phyloP scores from a whole-genome alignment of 768 basidiomycete genomes.

The Russula brevipes region DNA sequence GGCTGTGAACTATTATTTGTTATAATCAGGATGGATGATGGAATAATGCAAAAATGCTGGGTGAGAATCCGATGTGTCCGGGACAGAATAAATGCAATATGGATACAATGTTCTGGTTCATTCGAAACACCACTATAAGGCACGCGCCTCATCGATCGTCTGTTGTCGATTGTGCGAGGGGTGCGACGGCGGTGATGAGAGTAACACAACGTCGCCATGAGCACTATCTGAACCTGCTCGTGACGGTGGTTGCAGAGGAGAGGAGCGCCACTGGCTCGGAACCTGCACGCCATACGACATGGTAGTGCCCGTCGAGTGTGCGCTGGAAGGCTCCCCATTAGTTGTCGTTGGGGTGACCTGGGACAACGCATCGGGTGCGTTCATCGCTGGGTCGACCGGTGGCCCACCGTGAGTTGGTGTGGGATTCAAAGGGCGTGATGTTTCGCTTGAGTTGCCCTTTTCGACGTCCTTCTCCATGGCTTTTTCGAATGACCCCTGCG shows the following conservation, averaged over 20 bases:
- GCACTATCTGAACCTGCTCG: conserved; percentile 7
- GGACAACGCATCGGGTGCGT: conserved; percentile 39
- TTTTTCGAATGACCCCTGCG: conserved; percentile 31
- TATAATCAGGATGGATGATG: conserved; percentile 5
- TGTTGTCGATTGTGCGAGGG: conserved; percentile 4
- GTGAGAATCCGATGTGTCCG: neutral
- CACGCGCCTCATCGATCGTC: conserved; percentile 11
- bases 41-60: conserved; percentile 12
- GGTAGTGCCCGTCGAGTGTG: conserved; percentile 20
- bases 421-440: conserved; percentile 44
- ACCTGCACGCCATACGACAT: conserved; percentile 22
- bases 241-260: conserved; percentile 4
- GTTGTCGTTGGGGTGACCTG: conserved; percentile 37
- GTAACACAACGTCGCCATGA: neutral
- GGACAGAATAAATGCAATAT: conserved; percentile 5
- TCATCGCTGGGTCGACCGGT: conserved; percentile 38
- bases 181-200: conserved; percentile 3
- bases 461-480: conserved; percentile 27
- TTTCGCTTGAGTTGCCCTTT: conserved; percentile 8
- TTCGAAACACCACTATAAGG: conserved; percentile 3
- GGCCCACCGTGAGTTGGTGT: conserved; percentile 44
- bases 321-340: conserved; percentile 20
- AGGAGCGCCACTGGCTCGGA: conserved; percentile 19
- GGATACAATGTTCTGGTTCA: neutral
- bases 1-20: neutral